Conservation (phyloP, 352 stramenopile genomes). For the Aphanomyces cochlioides region DNA sequence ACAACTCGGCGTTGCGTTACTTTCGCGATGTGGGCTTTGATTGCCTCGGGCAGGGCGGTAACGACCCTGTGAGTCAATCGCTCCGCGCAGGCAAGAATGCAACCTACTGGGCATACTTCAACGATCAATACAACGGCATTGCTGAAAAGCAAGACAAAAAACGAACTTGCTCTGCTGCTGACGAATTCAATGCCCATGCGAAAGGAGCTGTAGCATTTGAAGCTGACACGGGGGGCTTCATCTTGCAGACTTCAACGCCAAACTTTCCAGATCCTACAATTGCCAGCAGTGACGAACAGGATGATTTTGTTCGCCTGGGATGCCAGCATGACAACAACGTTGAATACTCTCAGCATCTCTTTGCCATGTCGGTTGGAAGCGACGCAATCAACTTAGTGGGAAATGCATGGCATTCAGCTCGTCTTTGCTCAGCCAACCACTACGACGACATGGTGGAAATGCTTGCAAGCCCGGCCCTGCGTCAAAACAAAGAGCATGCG, state of each 20-base stretch:
- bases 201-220: slow-evolving; percentile 65
- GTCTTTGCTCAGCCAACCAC: slow-evolving; percentile 70
- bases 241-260: slow-evolving; percentile 72
- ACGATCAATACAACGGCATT: slow-evolving; percentile 74
- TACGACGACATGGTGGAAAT: slow-evolving; percentile 34
- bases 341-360: slow-evolving; percentile 66
- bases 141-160: slow-evolving; percentile 35
- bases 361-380: slow-evolving; percentile 57
- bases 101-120: slow-evolving; percentile 70
- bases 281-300: not conserved
- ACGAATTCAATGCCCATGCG: slow-evolving; percentile 65
- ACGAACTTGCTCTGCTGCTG: slow-evolving; percentile 44
- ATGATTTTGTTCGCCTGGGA: slow-evolving; percentile 55
- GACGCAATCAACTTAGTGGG: slow-evolving; percentile 44
- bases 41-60: slow-evolving; percentile 67
- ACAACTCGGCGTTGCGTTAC: slow-evolving; percentile 46
- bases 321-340: slow-evolving; percentile 78
- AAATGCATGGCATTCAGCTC: slow-evolving; percentile 46
- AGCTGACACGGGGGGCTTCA: slow-evolving; percentile 48
- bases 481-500: not conserved
- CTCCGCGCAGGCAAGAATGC: slow-evolving; percentile 45
- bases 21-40: slow-evolving; percentile 70
- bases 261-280: slow-evolving; percentile 64
- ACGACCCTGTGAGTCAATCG: slow-evolving; percentile 71
- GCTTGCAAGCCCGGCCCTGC: slow-evolving; percentile 3